These are phyloP conservation scores for Achaetomiella virescens DNA, from an alignment of 495 filamentous ascomycete genomes.

Conservation along the genomic window DNA sequence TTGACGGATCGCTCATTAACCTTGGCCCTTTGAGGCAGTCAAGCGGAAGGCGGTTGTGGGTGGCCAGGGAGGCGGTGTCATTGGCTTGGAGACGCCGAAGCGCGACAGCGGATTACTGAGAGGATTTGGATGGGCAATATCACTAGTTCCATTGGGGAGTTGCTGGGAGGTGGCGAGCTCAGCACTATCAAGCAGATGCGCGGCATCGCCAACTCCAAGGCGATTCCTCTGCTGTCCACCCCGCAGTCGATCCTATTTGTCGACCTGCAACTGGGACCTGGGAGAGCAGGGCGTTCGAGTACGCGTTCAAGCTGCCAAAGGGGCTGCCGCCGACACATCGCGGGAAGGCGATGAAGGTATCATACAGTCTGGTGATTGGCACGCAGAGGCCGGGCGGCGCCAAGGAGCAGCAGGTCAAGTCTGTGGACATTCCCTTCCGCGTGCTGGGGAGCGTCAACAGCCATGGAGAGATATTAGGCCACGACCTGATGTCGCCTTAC, in stretches of 20 bases:
- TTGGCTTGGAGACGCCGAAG: slow-evolving; percentile 70
- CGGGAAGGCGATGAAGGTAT: slow-evolving; percentile 89
- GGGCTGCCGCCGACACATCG: slow-evolving; percentile 85
- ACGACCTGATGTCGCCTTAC: slow-evolving; percentile 91
- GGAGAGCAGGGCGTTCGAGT: slow-evolving; percentile 81
- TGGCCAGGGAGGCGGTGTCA: slow-evolving; percentile 75
- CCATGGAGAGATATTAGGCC: slow-evolving; percentile 55
- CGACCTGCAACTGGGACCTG: slow-evolving; percentile 77
- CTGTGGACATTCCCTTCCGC: slow-evolving; percentile 92
- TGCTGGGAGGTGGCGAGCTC: slow-evolving; percentile 77
- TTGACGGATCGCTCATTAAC: slow-evolving; percentile 88
- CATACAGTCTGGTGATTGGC: slow-evolving; percentile 85
- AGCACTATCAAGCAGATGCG: slow-evolving; percentile 95
- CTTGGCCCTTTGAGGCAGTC: slow-evolving; percentile 89
- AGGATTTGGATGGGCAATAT: slow-evolving; percentile 81
- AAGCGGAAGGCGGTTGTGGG: slow-evolving; percentile 90
- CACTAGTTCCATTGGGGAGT: slow-evolving; percentile 78
- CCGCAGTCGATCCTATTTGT: slow-evolving; percentile 98
- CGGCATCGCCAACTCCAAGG: slow-evolving; percentile 67
- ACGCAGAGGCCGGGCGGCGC: slow-evolving; percentile 77
- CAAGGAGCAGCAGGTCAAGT: slow-evolving; percentile 75
- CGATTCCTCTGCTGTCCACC: slow-evolving; percentile 83
- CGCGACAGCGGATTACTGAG: slow-evolving; percentile 74
- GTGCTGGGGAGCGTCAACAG: slow-evolving; percentile 83
- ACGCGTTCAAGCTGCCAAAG: slow-evolving; percentile 75